Evolutionary conservation across 352 stramenopile species (phyloP).

Genomic region (Phytophthora tentaculata): DNA sequence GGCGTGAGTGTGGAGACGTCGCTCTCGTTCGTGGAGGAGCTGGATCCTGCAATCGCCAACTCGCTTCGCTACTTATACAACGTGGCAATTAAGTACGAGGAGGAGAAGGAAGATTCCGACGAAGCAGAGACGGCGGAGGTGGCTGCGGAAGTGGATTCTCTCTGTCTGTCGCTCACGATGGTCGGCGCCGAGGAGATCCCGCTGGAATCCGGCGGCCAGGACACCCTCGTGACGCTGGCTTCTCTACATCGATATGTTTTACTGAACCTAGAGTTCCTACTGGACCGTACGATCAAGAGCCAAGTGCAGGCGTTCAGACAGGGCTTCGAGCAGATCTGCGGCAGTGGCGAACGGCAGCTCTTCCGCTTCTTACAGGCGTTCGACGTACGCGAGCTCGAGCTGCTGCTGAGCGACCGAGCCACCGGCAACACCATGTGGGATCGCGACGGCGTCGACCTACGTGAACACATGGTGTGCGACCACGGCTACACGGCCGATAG

Average conservation of each 20-base stretch:
- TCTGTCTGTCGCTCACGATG: constrained; percentile 82
- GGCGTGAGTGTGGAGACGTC: constrained; percentile 53
- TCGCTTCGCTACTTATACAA: constrained; percentile 69
- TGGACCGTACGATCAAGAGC: constrained; percentile 63
- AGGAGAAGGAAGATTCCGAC: constrained; percentile 2
- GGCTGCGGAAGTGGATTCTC: constrained; percentile 52
- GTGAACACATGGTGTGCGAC: constrained; percentile 82
- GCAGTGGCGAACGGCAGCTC: constrained; percentile 28
- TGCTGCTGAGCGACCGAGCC: constrained; percentile 62
- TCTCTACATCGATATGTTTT: constrained; percentile 66
- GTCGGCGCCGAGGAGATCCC: constrained; percentile 69
- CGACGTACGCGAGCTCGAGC: constrained; percentile 67
- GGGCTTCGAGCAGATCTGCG: constrained; percentile 73
- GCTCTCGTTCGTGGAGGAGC: constrained; percentile 62
- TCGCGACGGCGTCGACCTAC: constrained; percentile 70
- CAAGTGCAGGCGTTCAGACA: constrained; percentile 73
- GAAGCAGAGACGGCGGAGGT: constrained; percentile 25
- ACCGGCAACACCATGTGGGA: constrained; percentile 64
- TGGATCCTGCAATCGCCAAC: constrained; percentile 74
- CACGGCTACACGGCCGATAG: constrained; percentile 82
- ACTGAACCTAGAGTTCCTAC: constrained; percentile 57
- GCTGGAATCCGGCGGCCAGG: constrained; percentile 49
- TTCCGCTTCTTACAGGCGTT: constrained; percentile 63
- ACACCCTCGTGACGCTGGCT: constrained; percentile 50
- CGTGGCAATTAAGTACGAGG: constrained; percentile 29